Evolutionary conservation across 1,284 basidiomycete genomes (phyloP), one percentile per base, ranked within the genome.

Genomic region (Pisolithus thermaeus): DNA sequence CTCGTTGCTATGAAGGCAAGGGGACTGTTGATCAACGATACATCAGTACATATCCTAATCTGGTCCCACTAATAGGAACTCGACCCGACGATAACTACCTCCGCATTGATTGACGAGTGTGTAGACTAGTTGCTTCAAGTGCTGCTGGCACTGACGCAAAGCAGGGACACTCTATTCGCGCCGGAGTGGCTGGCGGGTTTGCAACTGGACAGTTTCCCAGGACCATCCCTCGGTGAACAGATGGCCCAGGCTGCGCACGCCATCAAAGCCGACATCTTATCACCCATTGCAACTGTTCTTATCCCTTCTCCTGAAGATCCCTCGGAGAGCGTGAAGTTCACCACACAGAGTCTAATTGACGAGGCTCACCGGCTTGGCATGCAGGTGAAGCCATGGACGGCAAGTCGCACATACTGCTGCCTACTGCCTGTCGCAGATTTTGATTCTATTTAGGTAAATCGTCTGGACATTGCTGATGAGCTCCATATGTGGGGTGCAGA

Each of bases 311-410:
- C 51, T 28, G 52, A 53, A 12, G 51, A 71, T 12, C 61, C 57
- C 36, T 65, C 72, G 47, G 59, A 67, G 0, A 79, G 74, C 1
- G 83, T 75, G 58, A 63, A 79, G 2, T 88, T 90, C 61, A 81
- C 80, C 3, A 87, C 83, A 3, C 68, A 73, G 59, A 75, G 73
- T 25, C 88, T 90, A 87, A 74, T 91, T 32, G 71, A 78, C 40
- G 73, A 75, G 50, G 82, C 87, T 0, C 85, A 88, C 61, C 58
- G 72, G 37, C 72, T 87, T 18, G 83, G 81, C 2, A 63, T 90
- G 61, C 56, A 64, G 14, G 82, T 91, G 47, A 80, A 81, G 56
- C 83, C 86, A 4, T 91, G 83, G 80, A 90, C 87, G 16, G 84
- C 87, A 56, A 61, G 81, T 72, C 35, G 49, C 25, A 18, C 27